Evolutionary conservation across 495 filamentous ascomycete species (phyloP).

Genomic region (Paragyromitra xinjiangensis): DNA sequence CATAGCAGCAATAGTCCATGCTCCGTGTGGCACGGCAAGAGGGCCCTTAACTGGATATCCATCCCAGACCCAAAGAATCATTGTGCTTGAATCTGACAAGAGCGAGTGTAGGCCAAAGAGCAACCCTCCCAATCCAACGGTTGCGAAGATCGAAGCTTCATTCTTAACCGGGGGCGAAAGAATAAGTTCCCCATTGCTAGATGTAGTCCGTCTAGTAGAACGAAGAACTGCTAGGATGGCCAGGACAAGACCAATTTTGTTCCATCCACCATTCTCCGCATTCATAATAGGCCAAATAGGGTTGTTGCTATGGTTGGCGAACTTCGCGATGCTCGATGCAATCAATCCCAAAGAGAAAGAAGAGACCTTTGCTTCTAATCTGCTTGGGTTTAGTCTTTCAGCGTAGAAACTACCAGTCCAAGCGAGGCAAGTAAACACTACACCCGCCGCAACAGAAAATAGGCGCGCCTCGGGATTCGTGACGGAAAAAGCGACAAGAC

Average conservation of each 20-base stretch:
- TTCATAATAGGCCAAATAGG: conserved; percentile 97
- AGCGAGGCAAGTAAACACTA: conserved; percentile 78
- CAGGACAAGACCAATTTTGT: conserved; percentile 79
- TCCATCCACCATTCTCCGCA: conserved; percentile 87
- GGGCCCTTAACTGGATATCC: conserved; percentile 93
- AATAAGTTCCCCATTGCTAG: conserved; percentile 64
- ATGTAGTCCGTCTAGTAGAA: conserved; percentile 69
- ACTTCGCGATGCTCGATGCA: conserved; percentile 87
- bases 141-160: conserved; percentile 77
- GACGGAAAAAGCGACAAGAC: conserved; percentile 81
- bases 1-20: conserved; percentile 85
- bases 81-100: conserved; percentile 96
- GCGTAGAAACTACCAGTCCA: conserved; percentile 83
- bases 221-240: conserved; percentile 77
- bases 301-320: conserved; percentile 95
- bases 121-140: conserved; percentile 80
- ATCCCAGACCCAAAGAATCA: conserved; percentile 99
- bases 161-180: conserved; percentile 59
- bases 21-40: conserved; percentile 86
- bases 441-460: conserved; percentile 79
- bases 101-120: conserved; percentile 93
- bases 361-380: conserved; percentile 80
- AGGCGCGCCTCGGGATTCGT: conserved; percentile 78
- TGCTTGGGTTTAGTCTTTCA: conserved; percentile 74
- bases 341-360: conserved; percentile 85